Evolutionary conservation across 1,284 basidiomycete species (phyloP), one percentile per base, ranked within the genome.

Genomic region (Phellopilus nigrolimitatus): DNA sequence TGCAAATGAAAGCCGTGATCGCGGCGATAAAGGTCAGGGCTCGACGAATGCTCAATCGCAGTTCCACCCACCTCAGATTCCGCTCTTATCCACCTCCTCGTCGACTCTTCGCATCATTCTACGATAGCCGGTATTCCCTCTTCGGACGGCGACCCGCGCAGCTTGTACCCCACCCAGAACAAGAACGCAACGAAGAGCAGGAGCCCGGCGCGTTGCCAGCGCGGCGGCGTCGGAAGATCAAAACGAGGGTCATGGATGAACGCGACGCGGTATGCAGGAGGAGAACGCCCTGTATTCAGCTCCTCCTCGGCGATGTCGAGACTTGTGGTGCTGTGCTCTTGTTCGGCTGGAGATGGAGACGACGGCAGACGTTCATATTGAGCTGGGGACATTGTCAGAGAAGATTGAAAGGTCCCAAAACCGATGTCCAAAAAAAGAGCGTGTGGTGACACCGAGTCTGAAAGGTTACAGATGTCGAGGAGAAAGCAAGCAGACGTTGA

Each of bases 181-280:
- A 78, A 56, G 37, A 68, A 55, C 6, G 69, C 53, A 21, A 75
- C 55, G 56, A 76, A 67, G 2, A 71, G 17, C 41, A 80, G 50
- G 25, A 80, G 66, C n/a, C 69, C 68, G 15, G 68, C 59, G 28
- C 78, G 74, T 58, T 75, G 76, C 65, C 74, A 73, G 25, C 62
- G 58, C 2, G 76, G 70, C 2, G 75, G 73, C 10, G 69, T 59
- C 1, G 75, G 71, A n/a, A 66, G 68, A 56, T 71, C 68, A 60
- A 76, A 76, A 48, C 75, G 72, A 12, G 71, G 66, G 61, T 72
- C 71, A 28, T 33, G 46, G 13, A 38, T 36, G 43, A 54, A 41
- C 31, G 39, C 49, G 8, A 45, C 43, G 19, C 49, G 53, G 21
- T 43, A 30, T 17, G 53, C 43, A 33, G 33, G 37, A 6, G 21